A percentile compares a stretch with the other conserved stretches of the same genome.
Evolutionary conservation across 148 eudicot genomes (phyloP).

Genomic region (Diospyros lotus): DNA sequence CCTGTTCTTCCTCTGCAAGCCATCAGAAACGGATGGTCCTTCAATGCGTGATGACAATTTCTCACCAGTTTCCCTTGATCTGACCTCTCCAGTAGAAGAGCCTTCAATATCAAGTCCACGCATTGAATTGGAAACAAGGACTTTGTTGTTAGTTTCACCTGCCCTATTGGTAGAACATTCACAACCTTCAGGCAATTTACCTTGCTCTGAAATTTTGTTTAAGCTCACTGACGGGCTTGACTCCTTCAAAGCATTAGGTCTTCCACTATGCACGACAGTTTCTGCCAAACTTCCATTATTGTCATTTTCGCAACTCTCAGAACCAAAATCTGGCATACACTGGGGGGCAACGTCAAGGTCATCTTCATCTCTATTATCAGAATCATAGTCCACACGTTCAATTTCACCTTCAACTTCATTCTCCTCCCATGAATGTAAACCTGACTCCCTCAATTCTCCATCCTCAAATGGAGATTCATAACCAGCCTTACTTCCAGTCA

Average conservation of each 20-base stretch:
- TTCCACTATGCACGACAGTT: conserved; percentile 7
- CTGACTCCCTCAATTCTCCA: conserved; percentile 63
- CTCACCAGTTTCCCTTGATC: conserved; percentile 20
- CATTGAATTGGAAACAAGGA: conserved; percentile 12
- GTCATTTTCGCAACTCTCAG: conserved; percentile 25
- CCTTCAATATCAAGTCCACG: conserved; percentile 16
- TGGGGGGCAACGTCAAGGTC: conserved; percentile 37
- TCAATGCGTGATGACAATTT: conserved; percentile 29
- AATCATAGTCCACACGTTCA: conserved; percentile 57
- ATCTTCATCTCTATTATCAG: conserved; percentile 38
- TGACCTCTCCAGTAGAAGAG: conserved; percentile 14
- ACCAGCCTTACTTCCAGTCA: conserved; percentile 28
- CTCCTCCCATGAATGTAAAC: conserved; percentile 37
- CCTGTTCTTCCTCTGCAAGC: conserved; percentile 21
- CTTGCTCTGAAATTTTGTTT: conserved; percentile 14
- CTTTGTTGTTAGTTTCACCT: conserved; percentile 18
- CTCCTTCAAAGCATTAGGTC: conserved; percentile 10
- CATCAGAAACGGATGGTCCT: conserved; percentile 30
- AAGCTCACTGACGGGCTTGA: conserved; percentile 11
- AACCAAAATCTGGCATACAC: conserved; percentile 33
- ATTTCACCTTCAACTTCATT: conserved; percentile 45
- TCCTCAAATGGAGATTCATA: conserved; percentile 77
- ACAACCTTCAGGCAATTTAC: conserved; percentile 16
- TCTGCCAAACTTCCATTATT: conserved; percentile 9
- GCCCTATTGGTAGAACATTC: conserved; percentile 7